These are phyloP conservation scores for Rhodamnia rubescens DNA, from an alignment of 345 rosid species.

Conservation along the genomic window DNA sequence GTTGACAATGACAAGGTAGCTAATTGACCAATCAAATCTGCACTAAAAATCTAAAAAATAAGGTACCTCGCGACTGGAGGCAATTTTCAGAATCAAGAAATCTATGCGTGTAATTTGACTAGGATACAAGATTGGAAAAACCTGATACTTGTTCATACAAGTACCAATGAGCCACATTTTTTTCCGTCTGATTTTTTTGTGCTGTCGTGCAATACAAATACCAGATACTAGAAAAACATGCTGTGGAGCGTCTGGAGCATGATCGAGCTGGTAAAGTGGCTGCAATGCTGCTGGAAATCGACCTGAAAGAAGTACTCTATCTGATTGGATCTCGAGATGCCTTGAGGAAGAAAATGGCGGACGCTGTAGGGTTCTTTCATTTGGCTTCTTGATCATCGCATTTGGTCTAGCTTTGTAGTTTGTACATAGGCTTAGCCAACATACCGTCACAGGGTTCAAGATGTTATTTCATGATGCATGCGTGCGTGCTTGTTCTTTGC, in stretches of 20 bases:
- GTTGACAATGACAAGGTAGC: neutral
- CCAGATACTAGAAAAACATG: slow-evolving; percentile 70
- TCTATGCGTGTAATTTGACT: neutral
- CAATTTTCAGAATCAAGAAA: neutral
- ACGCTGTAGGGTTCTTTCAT: slow-evolving; percentile 56
- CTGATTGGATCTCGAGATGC: slow-evolving; percentile 69
- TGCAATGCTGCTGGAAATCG: slow-evolving; percentile 78
- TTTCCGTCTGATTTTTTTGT: neutral
- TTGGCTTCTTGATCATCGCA: neutral
- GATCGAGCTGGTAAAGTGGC: slow-evolving; percentile 54
- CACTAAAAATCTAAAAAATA: neutral
- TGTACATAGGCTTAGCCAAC: neutral
- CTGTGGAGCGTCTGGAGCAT: slow-evolving; percentile 48
- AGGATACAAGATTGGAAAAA: neutral
- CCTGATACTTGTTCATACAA: neutral
- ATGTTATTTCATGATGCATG: neutral
- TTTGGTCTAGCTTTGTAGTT: neutral
- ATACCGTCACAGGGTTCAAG: neutral
- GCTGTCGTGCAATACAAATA: neutral
- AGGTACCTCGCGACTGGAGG: neutral
- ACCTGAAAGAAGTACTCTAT: slow-evolving; percentile 55
- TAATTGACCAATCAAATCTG: neutral
- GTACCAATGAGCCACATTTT: neutral
- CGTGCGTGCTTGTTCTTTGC: neutral
- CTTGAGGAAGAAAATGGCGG: slow-evolving; percentile 49